Base-by-base conservation (phyloP, 805 yeast genomes). In the Scheffersomyces ergatensis region DNA sequence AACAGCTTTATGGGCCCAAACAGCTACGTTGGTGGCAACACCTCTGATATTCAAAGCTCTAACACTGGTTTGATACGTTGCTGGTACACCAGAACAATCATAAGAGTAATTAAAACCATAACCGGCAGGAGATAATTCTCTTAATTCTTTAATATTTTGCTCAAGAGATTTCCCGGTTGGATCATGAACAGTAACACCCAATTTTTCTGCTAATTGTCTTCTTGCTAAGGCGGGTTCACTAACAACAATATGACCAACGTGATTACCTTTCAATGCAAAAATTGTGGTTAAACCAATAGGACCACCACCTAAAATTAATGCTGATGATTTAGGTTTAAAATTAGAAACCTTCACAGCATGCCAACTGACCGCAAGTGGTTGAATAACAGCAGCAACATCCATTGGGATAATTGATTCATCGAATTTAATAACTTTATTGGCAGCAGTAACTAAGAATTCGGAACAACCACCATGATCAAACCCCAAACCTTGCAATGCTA, bases 281-380 rank as follows among this genome's bases (percentile, higher is more conserved):
- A 76, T 68, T 4, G 82, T 69, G 16, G 83, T 78, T 18, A 80
- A 58, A 6, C 85, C 84, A 51, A 80, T 79, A 18, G 84, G 82
- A 4, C 85, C 85, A 26, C 80, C 77, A 30, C 85, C 84, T n/a
- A 80, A 53, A 16, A 80, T 76, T 35, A 79, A 58, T 3, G 80
- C 81, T 5, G 71, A 55, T 29, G 71, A 65, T 16, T 80, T 80
- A 8, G 50, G 57, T 39, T 56, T 41, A 47, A 74, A 61, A 7
- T 59, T 57, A 0, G 79, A 62, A 3, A 71, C 61, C 43, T 70
- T 65, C 30, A 73, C 75, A 1, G 83, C 82, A 51, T 80, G 85
- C 74, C 80, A 78, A 1, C 82, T 72, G 14, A 80, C 84, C 9
- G 79, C 63, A 33, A 79, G 55, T 4, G 85, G 85, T 57, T 79